Percentiles rank a stretch among this genome's conserved stretches.
phyloP scores from a whole-genome alignment of 352 stramenopile species.

The Phytopythium montanum region DNA sequence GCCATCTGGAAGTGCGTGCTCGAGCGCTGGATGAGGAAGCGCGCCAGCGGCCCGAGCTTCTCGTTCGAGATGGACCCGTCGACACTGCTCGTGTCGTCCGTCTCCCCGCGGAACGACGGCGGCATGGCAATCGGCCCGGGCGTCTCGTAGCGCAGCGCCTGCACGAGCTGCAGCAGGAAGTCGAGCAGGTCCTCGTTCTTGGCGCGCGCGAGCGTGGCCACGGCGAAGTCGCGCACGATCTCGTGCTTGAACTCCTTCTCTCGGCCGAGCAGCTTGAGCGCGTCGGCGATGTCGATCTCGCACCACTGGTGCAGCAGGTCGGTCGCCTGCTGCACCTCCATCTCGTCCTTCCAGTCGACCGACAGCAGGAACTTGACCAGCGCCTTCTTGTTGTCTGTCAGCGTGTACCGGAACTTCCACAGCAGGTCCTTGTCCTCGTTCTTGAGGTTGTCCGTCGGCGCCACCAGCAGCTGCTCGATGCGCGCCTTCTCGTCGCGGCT shows the following conservation, averaged over 20 bases:
- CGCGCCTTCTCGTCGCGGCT: slow-evolving; percentile 92
- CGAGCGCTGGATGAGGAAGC: slow-evolving; percentile 94
- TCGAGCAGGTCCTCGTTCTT: slow-evolving; percentile 97
- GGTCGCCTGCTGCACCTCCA: slow-evolving; percentile 94
- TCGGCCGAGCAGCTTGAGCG: slow-evolving; percentile 95
- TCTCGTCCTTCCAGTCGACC: slow-evolving; percentile 98
- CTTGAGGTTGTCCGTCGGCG: slow-evolving; percentile 92
- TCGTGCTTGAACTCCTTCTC: slow-evolving; percentile 89
- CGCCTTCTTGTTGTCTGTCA: slow-evolving; percentile 94
- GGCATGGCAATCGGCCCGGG: slow-evolving; percentile 18
- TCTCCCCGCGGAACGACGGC: slow-evolving; percentile 26
- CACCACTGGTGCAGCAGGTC: slow-evolving; percentile 81
- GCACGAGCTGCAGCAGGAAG: slow-evolving; percentile 98
- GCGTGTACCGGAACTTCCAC: slow-evolving; percentile 96
- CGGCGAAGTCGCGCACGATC: slow-evolving; percentile 94
- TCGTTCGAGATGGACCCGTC: slow-evolving; percentile 46
- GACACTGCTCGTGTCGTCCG: slow-evolving; percentile 39
- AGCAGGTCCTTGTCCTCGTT: slow-evolving; percentile 92
- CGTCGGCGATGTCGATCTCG: slow-evolving; percentile 97
- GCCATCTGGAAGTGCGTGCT: slow-evolving; percentile 94
- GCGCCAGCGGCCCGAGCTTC: slow-evolving; percentile 74
- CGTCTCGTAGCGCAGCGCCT: slow-evolving; percentile 94
- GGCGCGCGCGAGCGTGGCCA: slow-evolving; percentile 92
- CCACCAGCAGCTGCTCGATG: slow-evolving; percentile 92
- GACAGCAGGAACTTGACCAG: slow-evolving; percentile 98